phyloP scores from a whole-genome alignment of 2,329 filamentous ascomycete genomes.

The Fusarium nodosum region DNA sequence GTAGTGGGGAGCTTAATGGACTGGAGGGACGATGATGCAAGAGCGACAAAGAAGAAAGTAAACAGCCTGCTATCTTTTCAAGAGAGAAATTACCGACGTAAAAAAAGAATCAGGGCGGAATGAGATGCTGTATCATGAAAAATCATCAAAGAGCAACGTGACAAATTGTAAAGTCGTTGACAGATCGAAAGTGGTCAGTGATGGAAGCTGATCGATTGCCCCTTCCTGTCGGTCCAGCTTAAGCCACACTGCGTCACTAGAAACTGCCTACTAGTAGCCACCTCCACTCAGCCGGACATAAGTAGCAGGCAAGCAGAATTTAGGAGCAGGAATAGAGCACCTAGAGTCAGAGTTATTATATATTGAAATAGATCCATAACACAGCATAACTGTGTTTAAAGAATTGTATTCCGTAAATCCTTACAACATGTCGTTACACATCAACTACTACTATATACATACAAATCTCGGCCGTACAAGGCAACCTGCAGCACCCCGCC shows the following conservation, averaged over 20 bases:
- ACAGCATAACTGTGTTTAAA: neutral
- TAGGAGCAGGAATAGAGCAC: too few species aligned
- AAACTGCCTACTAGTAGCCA: slow-evolving; percentile 32
- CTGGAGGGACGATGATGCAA: slow-evolving; percentile 13
- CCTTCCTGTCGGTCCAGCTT: slow-evolving; percentile 33
- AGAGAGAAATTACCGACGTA: slow-evolving; percentile 11
- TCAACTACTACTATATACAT: neutral
- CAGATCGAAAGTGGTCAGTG: slow-evolving; percentile 35
- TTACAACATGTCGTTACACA: neutral
- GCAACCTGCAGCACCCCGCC: slow-evolving; percentile 41
- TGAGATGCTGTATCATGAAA: slow-evolving; percentile 14
- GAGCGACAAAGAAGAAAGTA: slow-evolving; percentile 15
- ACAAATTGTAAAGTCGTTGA: slow-evolving; percentile 31
- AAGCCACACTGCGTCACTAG: slow-evolving; percentile 49
- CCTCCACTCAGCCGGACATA: slow-evolving; percentile 37
- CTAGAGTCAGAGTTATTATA: neutral
- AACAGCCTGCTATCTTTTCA: slow-evolving; percentile 32
- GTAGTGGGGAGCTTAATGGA: slow-evolving; percentile 30
- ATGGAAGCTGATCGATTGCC: slow-evolving; percentile 52
- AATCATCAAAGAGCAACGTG: slow-evolving; percentile 20
- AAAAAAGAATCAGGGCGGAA: slow-evolving; percentile 16
- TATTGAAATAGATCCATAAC: too few species aligned
- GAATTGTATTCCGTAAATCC: neutral
- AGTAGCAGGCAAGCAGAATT: neutral
- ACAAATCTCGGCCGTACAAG: neutral